phyloP scores from a whole-genome alignment of 2,329 filamentous ascomycete genomes.

The Tetracladium maxilliforme region DNA sequence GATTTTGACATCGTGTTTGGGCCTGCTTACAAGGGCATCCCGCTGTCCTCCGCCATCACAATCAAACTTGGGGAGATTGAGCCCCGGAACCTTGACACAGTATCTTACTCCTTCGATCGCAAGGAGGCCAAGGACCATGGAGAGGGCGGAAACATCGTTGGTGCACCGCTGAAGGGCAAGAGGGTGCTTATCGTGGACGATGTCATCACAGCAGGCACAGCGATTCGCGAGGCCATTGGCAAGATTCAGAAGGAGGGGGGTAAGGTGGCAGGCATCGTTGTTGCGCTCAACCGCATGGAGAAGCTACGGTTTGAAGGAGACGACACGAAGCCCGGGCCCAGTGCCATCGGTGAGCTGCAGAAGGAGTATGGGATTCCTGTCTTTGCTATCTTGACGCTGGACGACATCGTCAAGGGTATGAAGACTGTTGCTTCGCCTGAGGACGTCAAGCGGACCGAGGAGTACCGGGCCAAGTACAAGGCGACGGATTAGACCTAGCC shows the following conservation, averaged over 20 bases:
- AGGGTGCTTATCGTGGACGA: constrained; percentile 53
- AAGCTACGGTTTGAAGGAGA: constrained; percentile 34
- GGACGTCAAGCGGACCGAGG: constrained; percentile 53
- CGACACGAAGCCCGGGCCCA: constrained; percentile 53
- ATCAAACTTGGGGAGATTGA: constrained; percentile 40
- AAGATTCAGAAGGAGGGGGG: constrained; percentile 48
- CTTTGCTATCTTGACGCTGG: constrained; percentile 66
- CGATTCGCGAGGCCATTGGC: constrained; percentile 46
- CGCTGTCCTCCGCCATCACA: constrained; percentile 37
- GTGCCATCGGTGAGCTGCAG: constrained; percentile 74
- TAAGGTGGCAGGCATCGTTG: constrained; percentile 44
- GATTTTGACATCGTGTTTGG: constrained; percentile 43
- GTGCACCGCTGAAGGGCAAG: constrained; percentile 44
- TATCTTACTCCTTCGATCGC: constrained; percentile 50
- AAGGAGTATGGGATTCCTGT: constrained; percentile 78
- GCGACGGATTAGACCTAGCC: constrained; percentile 27
- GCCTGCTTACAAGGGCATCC: constrained; percentile 55
- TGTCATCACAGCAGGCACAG: constrained; percentile 54
- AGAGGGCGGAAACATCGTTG: constrained; percentile 50
- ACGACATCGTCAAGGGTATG: constrained; percentile 65
- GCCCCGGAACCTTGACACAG: constrained; percentile 30
- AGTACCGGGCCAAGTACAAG: constrained; percentile 55
- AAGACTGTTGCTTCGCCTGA: constrained; percentile 44
- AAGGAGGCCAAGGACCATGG: constrained; percentile 55
- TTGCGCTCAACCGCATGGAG: constrained; percentile 43